Conservation (phyloP, 768 basidiomycete genomes). For the Termitomyces sp. region DNA sequence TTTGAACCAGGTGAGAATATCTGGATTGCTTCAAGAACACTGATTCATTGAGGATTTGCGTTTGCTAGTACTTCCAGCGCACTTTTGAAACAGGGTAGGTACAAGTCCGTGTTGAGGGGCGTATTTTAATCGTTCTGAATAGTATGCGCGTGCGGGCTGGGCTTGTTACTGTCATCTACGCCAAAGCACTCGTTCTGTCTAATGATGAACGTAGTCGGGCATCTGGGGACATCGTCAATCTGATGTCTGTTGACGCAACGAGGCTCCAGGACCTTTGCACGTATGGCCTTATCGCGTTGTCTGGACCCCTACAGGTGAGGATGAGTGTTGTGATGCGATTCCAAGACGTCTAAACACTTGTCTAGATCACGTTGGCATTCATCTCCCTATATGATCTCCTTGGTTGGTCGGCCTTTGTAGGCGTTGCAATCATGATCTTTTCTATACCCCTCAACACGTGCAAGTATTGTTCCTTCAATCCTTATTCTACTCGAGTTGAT, state of each 20-base stretch:
- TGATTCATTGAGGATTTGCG: not conserved
- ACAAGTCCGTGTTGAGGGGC: not conserved
- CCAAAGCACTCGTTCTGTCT: constrained; percentile 80
- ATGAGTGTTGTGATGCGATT: constrained; percentile 16
- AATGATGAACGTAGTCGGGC: constrained; percentile 79
- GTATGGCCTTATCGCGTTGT: constrained; percentile 79
- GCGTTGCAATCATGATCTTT: constrained; percentile 83
- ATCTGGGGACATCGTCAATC: constrained; percentile 90
- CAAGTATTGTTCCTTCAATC: constrained; percentile 16
- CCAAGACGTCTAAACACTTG: not conserved
- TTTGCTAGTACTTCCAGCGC: constrained; percentile 73
- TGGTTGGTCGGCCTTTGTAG: constrained; percentile 89
- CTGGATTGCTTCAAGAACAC: too few relatives aligned
- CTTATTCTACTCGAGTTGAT: not conserved
- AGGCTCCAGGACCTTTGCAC: constrained; percentile 77
- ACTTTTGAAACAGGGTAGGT: constrained; percentile 65
- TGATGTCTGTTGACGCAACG: constrained; percentile 86
- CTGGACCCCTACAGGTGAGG: constrained; percentile 80
- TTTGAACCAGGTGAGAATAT: constrained; percentile 62
- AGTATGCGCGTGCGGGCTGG: constrained; percentile 93
- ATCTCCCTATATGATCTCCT: constrained; percentile 85
- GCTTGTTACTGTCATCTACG: constrained; percentile 79
- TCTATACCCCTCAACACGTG: constrained; percentile 72
- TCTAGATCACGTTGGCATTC: constrained; percentile 81
- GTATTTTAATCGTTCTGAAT: not conserved